A percentile compares a stretch with the other conserved stretches of the same genome.
Evolutionary conservation across 768 basidiomycete genomes (phyloP).

Genomic region (Boletus bicolor): DNA sequence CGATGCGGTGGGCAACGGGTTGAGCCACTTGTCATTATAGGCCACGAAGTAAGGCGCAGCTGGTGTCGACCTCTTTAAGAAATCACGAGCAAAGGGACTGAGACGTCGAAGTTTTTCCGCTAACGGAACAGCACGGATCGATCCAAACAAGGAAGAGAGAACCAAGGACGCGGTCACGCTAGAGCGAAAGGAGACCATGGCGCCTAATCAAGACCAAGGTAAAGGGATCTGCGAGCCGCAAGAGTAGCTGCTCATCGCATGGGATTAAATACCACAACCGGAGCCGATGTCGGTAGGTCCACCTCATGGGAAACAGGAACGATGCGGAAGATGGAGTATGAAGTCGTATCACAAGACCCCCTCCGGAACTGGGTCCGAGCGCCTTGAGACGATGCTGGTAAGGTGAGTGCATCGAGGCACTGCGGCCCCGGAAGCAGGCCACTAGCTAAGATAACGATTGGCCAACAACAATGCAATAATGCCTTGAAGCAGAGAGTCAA

Average conservation of each 20-base stretch:
- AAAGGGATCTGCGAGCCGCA: background rate
- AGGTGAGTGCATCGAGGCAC: background rate
- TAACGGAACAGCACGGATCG: constrained; percentile 15
- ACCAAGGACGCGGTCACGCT: background rate
- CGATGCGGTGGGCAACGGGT: constrained; percentile 43
- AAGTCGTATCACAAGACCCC: background rate
- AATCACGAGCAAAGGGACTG: constrained; percentile 19
- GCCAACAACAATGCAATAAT: background rate
- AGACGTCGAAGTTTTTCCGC: constrained; percentile 22
- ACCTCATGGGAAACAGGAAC: constrained; percentile 8
- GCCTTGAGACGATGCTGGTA: background rate
- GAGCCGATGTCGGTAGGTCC: background rate
- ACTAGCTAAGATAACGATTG: background rate
- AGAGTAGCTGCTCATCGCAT: background rate
- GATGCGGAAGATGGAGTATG: background rate
- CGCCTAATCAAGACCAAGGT: background rate
- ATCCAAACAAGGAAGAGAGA: constrained; percentile 9
- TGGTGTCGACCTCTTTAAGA: constrained; percentile 27
- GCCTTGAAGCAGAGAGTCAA: background rate
- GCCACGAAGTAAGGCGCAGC: constrained; percentile 48
- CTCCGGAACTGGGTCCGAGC: background rate
- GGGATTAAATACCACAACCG: constrained; percentile 19
- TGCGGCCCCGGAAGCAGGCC: constrained; percentile 1
- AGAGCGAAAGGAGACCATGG: constrained; percentile 17
- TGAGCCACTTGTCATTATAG: constrained; percentile 42